Percentiles rank a stretch among this genome's conserved stretches.
These are phyloP conservation scores for Helicocarpus griseus DNA, from an alignment of 2,329 filamentous ascomycete species.

Conservation along the genomic window DNA sequence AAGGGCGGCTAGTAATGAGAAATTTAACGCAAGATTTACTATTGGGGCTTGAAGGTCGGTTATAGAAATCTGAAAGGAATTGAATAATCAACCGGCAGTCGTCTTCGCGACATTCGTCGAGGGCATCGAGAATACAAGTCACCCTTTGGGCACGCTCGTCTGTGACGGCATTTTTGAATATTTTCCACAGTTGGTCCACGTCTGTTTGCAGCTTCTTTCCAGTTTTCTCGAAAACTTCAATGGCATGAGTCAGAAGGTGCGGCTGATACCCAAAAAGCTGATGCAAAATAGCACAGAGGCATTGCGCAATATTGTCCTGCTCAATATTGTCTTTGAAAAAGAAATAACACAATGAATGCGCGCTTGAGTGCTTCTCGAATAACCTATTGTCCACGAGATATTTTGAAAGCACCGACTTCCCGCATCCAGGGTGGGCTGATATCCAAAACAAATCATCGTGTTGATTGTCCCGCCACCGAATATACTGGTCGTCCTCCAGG, in stretches of 20 bases:
- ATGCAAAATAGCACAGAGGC: constrained; percentile 29
- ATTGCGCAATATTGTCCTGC: constrained; percentile 24
- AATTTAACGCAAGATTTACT: constrained; percentile 24
- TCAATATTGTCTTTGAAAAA: constrained; percentile 37
- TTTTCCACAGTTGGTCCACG: constrained; percentile 24
- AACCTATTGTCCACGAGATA: constrained; percentile 25
- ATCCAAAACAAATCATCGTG: constrained; percentile 24
- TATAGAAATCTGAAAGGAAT: constrained; percentile 19
- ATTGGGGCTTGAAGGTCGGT: background rate
- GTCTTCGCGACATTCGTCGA: constrained; percentile 31
- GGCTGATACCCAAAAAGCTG: constrained; percentile 26
- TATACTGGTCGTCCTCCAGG: constrained; percentile 9
- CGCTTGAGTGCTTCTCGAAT: constrained; percentile 11
- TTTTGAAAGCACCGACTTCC: constrained; percentile 36
- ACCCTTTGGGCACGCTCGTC: constrained; percentile 15
- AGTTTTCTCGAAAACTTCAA: constrained; percentile 14
- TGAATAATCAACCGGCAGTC: constrained; percentile 15
- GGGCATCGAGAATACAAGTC: constrained; percentile 32
- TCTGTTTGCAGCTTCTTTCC: constrained; percentile 13
- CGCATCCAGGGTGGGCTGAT: constrained; percentile 37
- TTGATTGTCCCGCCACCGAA: constrained; percentile 12
- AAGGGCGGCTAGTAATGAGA: constrained; percentile 21
- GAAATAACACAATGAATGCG: constrained; percentile 34
- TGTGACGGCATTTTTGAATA: constrained; percentile 14
- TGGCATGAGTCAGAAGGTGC: constrained; percentile 9